Base-by-base conservation (phyloP, 371 early-diverging fungal species). In the Mortierella sp. region DNA sequence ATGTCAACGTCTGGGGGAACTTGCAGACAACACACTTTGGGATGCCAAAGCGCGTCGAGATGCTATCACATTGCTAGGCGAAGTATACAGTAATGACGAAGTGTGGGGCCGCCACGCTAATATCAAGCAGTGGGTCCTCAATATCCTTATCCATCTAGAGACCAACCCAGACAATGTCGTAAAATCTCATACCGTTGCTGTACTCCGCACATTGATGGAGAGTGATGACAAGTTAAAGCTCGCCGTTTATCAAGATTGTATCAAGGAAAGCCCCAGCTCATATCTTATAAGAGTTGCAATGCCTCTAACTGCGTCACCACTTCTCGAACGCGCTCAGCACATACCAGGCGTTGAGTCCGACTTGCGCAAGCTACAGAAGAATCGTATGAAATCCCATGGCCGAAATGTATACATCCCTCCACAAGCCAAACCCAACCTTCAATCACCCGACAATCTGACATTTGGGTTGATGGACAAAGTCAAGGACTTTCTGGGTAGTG, bases 101-200 rank as follows among this genome's bases (percentile, higher is more conserved):
- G 19, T 10, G 12, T 54, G 54, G 54, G 54, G 54, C 26, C 26
- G 19, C 2, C 17, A 42, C 19, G 15, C n/a, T n/a, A 45, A 45
- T 19, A 15, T 45, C 45, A 45, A 45, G 45, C 45, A 45, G 19
- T 31, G 31, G 42, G 43, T 68, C 31, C 15, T 68, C 34, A 32
- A 53, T 32, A 40, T 68, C 37, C 22, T 68, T 29, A 35, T 29
- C 15, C 45, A 45, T 10, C 45, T 45, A 6, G 19, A 10, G n/a
- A n/a, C n/a, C 37, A 10, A 37, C 10, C 10, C 37, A 4, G 4
- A 7, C 37, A 37, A 37, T 4, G 37, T 4, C 37, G 37, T 37
- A 4, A 37, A 7, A 37, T 37, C 45, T 45, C 15, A 15, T 45
- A 19, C 45, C 15, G 45, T 3, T 15, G 19, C 2, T 15, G 19